These are phyloP conservation scores for Podaxis carcinomalis DNA, from an alignment of 768 basidiomycete species.

Conservation along the genomic window DNA sequence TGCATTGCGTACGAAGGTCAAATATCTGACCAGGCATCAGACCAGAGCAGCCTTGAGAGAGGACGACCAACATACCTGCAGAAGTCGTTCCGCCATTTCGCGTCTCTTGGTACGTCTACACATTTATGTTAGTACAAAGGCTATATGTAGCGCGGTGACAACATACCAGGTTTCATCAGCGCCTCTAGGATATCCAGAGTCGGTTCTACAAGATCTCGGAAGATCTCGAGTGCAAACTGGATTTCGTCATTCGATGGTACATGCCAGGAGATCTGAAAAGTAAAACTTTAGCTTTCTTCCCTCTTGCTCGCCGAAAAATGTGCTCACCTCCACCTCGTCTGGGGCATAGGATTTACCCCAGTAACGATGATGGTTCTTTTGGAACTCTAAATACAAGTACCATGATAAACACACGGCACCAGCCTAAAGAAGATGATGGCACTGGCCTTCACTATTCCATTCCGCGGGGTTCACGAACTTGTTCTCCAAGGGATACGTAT, in stretches of 20 bases:
- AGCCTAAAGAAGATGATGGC: neutral
- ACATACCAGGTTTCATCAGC: slow-evolving; percentile 50
- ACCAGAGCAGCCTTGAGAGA: neutral
- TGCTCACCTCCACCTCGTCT: slow-evolving; percentile 62
- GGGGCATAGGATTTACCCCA: slow-evolving; percentile 80
- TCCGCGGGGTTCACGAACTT: slow-evolving; percentile 76
- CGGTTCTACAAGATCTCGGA: slow-evolving; percentile 64
- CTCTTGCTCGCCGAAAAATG: neutral
- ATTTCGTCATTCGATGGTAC: slow-evolving; percentile 68
- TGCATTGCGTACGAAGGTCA: slow-evolving; percentile 70
- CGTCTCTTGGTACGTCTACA: slow-evolving; percentile 45
- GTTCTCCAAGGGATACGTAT: slow-evolving; percentile 79
- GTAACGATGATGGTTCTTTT: slow-evolving; percentile 59
- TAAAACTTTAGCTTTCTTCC: neutral
- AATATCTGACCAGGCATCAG: slow-evolving; percentile 36
- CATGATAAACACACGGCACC: neutral
- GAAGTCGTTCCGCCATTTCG: slow-evolving; percentile 80
- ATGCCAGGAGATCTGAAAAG: slow-evolving; percentile 68
- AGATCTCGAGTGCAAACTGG: slow-evolving; percentile 66
- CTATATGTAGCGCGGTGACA: neutral
- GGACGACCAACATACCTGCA: slow-evolving; percentile 50
- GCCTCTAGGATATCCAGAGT: slow-evolving; percentile 50
- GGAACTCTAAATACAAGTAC: slow-evolving; percentile 48
- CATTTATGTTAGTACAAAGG: slow-evolving; percentile 9
- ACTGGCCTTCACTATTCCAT: slow-evolving; percentile 66